These are phyloP conservation scores for Aspergillus thermomutatus DNA, from an alignment of 2,329 filamentous ascomycete species.

Conservation along the genomic window DNA sequence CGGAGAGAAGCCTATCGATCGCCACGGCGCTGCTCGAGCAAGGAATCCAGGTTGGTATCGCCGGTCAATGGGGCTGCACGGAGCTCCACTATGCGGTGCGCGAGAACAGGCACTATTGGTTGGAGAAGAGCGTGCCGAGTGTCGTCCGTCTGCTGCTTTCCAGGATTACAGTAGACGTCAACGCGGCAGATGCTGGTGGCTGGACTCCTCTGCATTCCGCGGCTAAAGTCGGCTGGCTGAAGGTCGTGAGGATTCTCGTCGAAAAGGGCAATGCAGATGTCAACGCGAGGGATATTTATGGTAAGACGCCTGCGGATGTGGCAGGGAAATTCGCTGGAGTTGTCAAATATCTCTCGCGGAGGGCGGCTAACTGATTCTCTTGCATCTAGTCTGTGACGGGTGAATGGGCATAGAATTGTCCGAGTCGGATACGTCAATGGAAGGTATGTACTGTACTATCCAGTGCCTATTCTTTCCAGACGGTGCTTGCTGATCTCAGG, in stretches of 20 bases:
- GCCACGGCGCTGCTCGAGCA: not conserved
- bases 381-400: not conserved
- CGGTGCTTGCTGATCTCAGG: not conserved
- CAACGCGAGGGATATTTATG: not conserved
- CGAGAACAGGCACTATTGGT: too few relatives aligned
- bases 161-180: not conserved
- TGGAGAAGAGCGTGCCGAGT: not conserved
- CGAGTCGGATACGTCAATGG: not conserved
- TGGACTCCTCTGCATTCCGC: constrained; percentile 7
- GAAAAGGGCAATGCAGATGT: not conserved
- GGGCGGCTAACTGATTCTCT: not conserved
- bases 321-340: not conserved
- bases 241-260: not conserved
- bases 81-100: not conserved
- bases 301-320: not conserved
- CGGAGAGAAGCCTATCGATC: not conserved
- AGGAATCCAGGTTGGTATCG: not conserved
- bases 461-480: not conserved
- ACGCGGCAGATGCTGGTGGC: not conserved
- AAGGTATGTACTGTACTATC: not conserved
- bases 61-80: not conserved
- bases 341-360: not conserved
- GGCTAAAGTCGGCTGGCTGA: not conserved
- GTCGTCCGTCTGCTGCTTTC: not conserved
- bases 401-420: not conserved